Evolutionary conservation across 176 grass and related monocot species (phyloP).

Genomic region (Aegilops umbellulata): DNA sequence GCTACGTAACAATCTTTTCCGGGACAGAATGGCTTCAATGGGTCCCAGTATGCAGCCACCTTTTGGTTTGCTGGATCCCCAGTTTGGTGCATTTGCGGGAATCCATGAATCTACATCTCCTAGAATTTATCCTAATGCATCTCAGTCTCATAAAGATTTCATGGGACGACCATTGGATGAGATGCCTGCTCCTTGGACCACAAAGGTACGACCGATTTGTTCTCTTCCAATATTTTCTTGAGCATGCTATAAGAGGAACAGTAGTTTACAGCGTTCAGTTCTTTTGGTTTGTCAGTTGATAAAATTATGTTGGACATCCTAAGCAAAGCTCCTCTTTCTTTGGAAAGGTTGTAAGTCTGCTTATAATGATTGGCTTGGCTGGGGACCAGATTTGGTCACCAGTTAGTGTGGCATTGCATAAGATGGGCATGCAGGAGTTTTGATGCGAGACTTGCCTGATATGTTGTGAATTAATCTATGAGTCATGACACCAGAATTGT

Average conservation of each 20-base stretch:
- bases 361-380: constrained; percentile 1
- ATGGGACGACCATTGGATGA: constrained; percentile 61
- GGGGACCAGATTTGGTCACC: constrained; percentile 6
- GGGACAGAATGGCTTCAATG: constrained; percentile 51
- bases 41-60: constrained; percentile 46
- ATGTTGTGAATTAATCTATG: background rate
- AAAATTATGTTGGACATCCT: background rate
- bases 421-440: background rate
- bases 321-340: background rate
- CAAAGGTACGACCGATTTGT: constrained; percentile 43
- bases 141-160: constrained; percentile 67
- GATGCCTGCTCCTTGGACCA: constrained; percentile 52
- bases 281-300: background rate
- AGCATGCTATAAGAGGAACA: background rate
- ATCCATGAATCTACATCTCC: constrained; percentile 55
- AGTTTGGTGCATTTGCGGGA: constrained; percentile 61
- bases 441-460: background rate
- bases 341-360: background rate
- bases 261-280: background rate
- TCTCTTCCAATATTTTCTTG: constrained; percentile 1
- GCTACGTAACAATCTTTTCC: constrained; percentile 82
- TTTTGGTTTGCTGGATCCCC: constrained; percentile 65
- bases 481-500: background rate
- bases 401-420: constrained; percentile 1
- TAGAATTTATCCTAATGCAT: constrained; percentile 35